Percentiles rank a stretch among this genome's conserved stretches.
These are phyloP conservation scores for Claviceps paspali DNA, from an alignment of 2,329 filamentous ascomycete genomes.

Conservation along the genomic window DNA sequence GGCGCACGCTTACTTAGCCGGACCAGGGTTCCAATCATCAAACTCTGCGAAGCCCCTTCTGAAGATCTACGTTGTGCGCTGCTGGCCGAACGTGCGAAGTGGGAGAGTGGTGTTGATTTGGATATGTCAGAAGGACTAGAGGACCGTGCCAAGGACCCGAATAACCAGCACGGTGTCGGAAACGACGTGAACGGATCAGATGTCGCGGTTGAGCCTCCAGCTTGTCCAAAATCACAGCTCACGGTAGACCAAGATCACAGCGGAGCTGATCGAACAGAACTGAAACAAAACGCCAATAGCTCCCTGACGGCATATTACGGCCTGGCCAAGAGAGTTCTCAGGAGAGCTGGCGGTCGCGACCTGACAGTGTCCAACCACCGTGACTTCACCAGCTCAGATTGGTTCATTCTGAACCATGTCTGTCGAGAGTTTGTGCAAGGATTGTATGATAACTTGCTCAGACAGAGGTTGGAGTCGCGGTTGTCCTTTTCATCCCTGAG, in stretches of 20 bases:
- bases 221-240: constrained; percentile 4
- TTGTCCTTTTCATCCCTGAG: constrained; percentile 29
- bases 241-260: constrained; percentile 2
- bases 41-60: constrained; percentile 61
- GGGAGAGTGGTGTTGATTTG: constrained; percentile 43
- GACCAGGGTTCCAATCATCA: constrained; percentile 76
- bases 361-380: constrained; percentile 29
- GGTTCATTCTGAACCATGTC: constrained; percentile 33
- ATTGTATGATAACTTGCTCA: constrained; percentile 31
- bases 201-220: constrained; percentile 4
- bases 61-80: constrained; percentile 45
- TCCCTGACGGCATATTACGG: constrained; percentile 31
- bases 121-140: constrained; percentile 20
- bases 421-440: constrained; percentile 39
- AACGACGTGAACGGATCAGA: not conserved
- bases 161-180: constrained; percentile 8
- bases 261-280: constrained; percentile 12
- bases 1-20: constrained; percentile 64
- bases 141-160: constrained; percentile 13
- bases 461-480: constrained; percentile 27
- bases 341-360: constrained; percentile 34
- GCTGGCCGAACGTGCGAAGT: constrained; percentile 49
- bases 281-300: constrained; percentile 28
- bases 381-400: constrained; percentile 29
- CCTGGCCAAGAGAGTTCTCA: constrained; percentile 32